Conservation (phyloP, 306 rosid species). For the Sicyos edulis region DNA sequence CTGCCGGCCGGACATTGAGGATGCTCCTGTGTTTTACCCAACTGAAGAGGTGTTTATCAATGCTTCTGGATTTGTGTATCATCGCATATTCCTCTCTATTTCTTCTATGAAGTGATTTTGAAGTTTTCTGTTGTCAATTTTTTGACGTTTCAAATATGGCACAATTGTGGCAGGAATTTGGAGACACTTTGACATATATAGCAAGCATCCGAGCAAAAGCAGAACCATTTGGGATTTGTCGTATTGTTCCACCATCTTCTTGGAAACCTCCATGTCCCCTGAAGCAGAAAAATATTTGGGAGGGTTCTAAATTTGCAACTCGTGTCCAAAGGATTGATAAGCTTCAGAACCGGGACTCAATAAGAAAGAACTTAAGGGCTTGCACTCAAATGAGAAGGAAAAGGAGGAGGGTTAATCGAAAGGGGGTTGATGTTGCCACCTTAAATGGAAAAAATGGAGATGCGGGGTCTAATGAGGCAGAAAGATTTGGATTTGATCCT, state of each 20-base stretch:
- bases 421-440: constrained; percentile 54
- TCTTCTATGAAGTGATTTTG: constrained; percentile 18
- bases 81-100: constrained; percentile 5
- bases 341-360: constrained; percentile 83
- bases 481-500: constrained; percentile 96
- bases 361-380: constrained; percentile 46
- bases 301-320: constrained; percentile 71
- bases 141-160: constrained; percentile 28
- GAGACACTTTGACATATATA: constrained; percentile 78
- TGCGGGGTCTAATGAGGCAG: constrained; percentile 51
- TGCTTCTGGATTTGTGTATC: constrained; percentile 23
- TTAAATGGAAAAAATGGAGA: constrained; percentile 37
- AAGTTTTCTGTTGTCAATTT: constrained; percentile 25
- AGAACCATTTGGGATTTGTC: constrained; percentile 89
- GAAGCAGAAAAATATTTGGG: constrained; percentile 65
- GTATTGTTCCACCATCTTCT: constrained; percentile 91
- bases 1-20: constrained; percentile 57
- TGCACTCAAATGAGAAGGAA: constrained; percentile 65
- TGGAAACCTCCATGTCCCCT: constrained; percentile 97
- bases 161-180: constrained; percentile 64
- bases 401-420: constrained; percentile 68
- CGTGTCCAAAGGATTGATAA: constrained; percentile 94
- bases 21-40: constrained; percentile 88
- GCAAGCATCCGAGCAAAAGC: constrained; percentile 74
- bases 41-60: constrained; percentile 71